These are phyloP conservation scores for Quercus phellos DNA, from an alignment of 331 rosid genomes.

Conservation along the genomic window DNA sequence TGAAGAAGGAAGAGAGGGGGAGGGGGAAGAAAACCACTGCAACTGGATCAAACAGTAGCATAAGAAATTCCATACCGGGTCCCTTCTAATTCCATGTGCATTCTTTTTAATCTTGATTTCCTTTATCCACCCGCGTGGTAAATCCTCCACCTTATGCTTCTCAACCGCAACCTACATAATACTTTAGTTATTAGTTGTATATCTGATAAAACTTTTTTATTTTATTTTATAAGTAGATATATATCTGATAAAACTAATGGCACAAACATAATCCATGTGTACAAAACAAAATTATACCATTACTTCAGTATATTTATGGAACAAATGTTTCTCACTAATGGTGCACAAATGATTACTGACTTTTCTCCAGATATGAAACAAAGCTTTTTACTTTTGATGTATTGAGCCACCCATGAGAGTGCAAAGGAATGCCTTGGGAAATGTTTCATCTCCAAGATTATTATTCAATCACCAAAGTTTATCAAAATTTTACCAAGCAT, in stretches of 20 bases:
- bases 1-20: neutral
- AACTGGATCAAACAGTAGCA: slow-evolving; percentile 12
- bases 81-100: slow-evolving; percentile 46
- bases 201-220: neutral
- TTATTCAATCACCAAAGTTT: neutral
- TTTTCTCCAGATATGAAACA: neutral
- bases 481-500: neutral
- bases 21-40: neutral
- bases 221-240: neutral
- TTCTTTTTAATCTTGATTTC: slow-evolving; percentile 54
- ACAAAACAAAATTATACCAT: neutral
- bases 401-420: neutral
- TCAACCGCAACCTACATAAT: slow-evolving; percentile 53
- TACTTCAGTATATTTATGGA: neutral
- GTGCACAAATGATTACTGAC: neutral
- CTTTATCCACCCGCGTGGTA: slow-evolving; percentile 80
- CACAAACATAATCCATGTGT: neutral
- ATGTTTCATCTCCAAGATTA: neutral
- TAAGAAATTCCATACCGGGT: slow-evolving; percentile 55
- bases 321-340: neutral
- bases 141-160: slow-evolving; percentile 50
- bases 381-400: neutral
- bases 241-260: slow-evolving; percentile 7
- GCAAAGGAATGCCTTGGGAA: neutral
- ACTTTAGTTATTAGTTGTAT: slow-evolving; percentile 16